A percentile compares a stretch with the other conserved stretches of the same genome.
These are phyloP conservation scores for Paramecium pentaurelia DNA, from an alignment of 73 alveolate genomes.

Conservation along the genomic window DNA sequence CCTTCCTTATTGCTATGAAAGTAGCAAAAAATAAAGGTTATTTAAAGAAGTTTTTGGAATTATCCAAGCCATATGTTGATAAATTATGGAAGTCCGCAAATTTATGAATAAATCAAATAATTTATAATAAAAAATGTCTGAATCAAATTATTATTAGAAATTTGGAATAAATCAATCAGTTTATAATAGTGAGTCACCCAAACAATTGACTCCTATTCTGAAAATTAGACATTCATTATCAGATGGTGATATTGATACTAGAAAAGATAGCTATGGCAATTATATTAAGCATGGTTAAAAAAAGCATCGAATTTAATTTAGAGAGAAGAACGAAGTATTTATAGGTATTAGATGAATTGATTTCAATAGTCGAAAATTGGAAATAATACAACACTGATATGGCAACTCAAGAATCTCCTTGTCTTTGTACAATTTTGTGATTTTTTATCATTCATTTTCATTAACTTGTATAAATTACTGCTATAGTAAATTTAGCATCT, in stretches of 20 bases:
- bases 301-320: not conserved
- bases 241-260: not conserved
- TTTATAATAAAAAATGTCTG: not conserved
- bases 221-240: not conserved
- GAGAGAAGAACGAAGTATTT: not conserved
- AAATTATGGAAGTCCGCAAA: not conserved
- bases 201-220: not conserved
- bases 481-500: not conserved
- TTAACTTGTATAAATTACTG: not conserved
- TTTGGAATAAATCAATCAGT: not conserved
- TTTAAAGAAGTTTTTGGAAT: not conserved
- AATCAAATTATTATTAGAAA: not conserved
- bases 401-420: constrained; percentile 33
- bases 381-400: constrained; percentile 27
- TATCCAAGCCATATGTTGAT: not conserved
- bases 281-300: not conserved
- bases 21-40: not conserved
- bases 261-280: not conserved
- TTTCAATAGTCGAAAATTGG: constrained; percentile 33
- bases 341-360: not conserved
- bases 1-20: not conserved
- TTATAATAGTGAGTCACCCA: not conserved
- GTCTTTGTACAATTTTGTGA: constrained; percentile 20
- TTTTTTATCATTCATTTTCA: not conserved
- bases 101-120: not conserved